Evolutionary conservation across 2,329 filamentous ascomycete species (phyloP).

Genomic region (Huntiella savannae): DNA sequence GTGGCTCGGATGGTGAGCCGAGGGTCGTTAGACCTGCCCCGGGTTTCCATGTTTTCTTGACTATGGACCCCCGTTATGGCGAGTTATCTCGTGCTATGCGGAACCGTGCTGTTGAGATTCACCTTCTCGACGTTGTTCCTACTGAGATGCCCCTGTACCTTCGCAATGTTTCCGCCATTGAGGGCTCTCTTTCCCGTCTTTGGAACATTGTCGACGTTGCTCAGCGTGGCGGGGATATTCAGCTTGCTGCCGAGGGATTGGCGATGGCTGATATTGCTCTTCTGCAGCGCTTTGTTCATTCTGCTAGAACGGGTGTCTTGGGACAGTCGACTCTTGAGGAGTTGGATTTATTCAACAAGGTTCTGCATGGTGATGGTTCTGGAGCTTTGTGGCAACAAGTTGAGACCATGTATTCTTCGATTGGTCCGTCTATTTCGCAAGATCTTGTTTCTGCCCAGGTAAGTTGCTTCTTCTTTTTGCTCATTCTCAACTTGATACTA

Average conservation of each 20-base stretch:
- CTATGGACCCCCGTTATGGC: slow-evolving; percentile 77
- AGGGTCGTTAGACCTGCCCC: slow-evolving; percentile 65
- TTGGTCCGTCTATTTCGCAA: slow-evolving; percentile 14
- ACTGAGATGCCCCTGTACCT: slow-evolving; percentile 19
- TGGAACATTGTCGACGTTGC: slow-evolving; percentile 15
- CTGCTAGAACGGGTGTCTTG: slow-evolving; percentile 1
- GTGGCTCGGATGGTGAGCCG: slow-evolving; percentile 60
- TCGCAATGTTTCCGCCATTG: slow-evolving; percentile 27
- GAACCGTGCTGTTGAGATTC: slow-evolving; percentile 84
- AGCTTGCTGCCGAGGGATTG: slow-evolving; percentile 10
- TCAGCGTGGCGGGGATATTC: neutral
- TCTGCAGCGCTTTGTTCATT: slow-evolving; percentile 11
- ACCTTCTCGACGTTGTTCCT: slow-evolving; percentile 31
- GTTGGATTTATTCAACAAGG: neutral
- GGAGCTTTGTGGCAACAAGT: slow-evolving; percentile 16
- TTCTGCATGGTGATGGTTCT: slow-evolving; percentile 7
- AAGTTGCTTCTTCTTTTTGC: slow-evolving; percentile 14
- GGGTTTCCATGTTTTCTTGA: slow-evolving; percentile 82
- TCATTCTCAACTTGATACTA: slow-evolving; percentile 4
- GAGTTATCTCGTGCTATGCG: slow-evolving; percentile 93
- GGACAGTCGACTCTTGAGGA: slow-evolving; percentile 1
- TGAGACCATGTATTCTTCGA: slow-evolving; percentile 18
- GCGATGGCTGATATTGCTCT: slow-evolving; percentile 11
- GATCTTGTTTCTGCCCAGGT: slow-evolving; percentile 22
- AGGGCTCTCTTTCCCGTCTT: slow-evolving; percentile 30